phyloP scores from a whole-genome alignment of 192 early-diverging fungal genomes.

The Chytriomyces sp. region DNA sequence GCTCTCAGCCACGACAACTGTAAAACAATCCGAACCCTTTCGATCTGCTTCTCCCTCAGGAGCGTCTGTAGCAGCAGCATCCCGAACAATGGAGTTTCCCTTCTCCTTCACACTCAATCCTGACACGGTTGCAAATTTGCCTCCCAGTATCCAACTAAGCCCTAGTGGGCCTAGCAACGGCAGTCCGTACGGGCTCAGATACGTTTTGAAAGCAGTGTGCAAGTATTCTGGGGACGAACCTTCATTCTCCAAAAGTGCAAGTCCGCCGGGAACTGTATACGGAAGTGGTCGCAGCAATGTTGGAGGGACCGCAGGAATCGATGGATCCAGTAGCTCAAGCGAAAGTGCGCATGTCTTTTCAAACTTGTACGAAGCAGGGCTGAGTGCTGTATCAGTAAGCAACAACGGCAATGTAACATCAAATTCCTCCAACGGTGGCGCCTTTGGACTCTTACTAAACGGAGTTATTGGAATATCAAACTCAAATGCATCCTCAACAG shows the following conservation, averaged over 20 bases:
- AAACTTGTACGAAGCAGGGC: too few relatives aligned
- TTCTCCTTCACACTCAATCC: conserved; percentile 18
- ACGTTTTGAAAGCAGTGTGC: conserved; percentile 4
- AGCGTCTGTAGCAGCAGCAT: not conserved
- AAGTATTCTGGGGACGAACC: not conserved
- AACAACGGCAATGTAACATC: too few relatives aligned
- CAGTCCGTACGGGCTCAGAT: conserved; percentile 16
- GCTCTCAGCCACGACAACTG: too few relatives aligned
- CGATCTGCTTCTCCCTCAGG: not conserved
- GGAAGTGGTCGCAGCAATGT: not conserved
- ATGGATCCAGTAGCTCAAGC: not conserved
- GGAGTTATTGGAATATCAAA: too few relatives aligned
- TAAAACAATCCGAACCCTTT: too few relatives aligned
- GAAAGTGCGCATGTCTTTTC: not conserved
- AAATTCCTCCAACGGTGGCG: too few relatives aligned
- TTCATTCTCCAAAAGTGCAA: not conserved
- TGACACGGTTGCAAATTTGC: not conserved
- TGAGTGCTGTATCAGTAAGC: too few relatives aligned
- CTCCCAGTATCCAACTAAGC: conserved; percentile 20
- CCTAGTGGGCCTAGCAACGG: not conserved
- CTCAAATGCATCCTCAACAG: too few relatives aligned
- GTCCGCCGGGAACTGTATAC: not conserved
- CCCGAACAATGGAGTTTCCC: conserved; percentile 1
- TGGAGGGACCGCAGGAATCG: not conserved
- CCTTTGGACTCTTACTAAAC: too few relatives aligned